These are phyloP conservation scores for Diatrype stigma DNA, from an alignment of 2,329 filamentous ascomycete genomes.

Conservation along the genomic window DNA sequence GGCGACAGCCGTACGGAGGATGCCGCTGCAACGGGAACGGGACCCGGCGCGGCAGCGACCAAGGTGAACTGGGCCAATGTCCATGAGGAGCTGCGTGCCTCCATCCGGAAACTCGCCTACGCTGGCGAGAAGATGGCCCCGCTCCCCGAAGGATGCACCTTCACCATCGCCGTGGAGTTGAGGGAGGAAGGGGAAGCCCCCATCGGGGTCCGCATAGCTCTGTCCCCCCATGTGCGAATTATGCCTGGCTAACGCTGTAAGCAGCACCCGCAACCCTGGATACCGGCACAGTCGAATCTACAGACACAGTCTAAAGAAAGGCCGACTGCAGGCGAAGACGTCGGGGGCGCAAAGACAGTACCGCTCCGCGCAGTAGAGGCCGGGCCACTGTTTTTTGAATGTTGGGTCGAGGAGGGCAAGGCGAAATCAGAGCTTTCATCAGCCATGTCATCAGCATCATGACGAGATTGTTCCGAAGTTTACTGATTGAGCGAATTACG, in stretches of 20 bases:
- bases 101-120: constrained; percentile 58
- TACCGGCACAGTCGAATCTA: constrained; percentile 48
- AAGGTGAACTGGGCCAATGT: constrained; percentile 55
- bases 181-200: constrained; percentile 56
- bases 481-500: too few relatives aligned
- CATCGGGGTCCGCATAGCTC: constrained; percentile 45
- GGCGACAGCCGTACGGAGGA: constrained; percentile 6
- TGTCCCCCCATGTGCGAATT: background rate
- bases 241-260: constrained; percentile 4
- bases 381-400: constrained; percentile 60
- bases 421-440: constrained; percentile 28
- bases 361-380: constrained; percentile 52
- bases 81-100: constrained; percentile 68
- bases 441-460: background rate
- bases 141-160: constrained; percentile 64
- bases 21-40: too few relatives aligned
- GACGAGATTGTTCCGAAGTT: background rate
- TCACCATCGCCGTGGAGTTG: constrained; percentile 72
- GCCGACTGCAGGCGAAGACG: constrained; percentile 26
- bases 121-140: constrained; percentile 52
- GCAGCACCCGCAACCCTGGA: constrained; percentile 58
- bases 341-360: constrained; percentile 39
- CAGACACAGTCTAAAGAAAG: constrained; percentile 34
- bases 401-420: constrained; percentile 59
- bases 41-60: background rate